These are phyloP conservation scores for Aspergillus puulaauensis DNA, from an alignment of 2,329 filamentous ascomycete species.

Conservation along the genomic window DNA sequence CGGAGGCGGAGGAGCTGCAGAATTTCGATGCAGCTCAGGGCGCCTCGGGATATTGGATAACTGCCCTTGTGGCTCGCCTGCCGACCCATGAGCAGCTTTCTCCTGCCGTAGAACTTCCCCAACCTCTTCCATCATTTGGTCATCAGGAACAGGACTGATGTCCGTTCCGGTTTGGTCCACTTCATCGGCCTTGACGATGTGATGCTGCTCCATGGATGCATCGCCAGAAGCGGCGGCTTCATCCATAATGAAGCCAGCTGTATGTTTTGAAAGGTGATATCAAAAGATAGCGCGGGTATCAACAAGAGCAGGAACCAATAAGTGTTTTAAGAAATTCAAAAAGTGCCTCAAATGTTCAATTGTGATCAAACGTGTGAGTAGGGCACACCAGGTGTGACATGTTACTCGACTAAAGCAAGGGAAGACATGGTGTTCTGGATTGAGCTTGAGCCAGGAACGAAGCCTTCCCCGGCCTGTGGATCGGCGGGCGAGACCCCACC, in stretches of 20 bases:
- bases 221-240: constrained; percentile 22
- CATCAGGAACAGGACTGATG: constrained; percentile 46
- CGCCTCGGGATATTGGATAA: constrained; percentile 24
- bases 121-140: constrained; percentile 43
- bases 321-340: background rate
- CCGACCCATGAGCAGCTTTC: constrained; percentile 22
- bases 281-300: background rate
- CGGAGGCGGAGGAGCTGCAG: constrained; percentile 42
- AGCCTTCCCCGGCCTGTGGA: constrained; percentile 9
- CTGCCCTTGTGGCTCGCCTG: constrained; percentile 14
- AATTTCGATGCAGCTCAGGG: constrained; percentile 39
- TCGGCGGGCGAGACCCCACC: constrained; percentile 7
- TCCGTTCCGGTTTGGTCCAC: constrained; percentile 49
- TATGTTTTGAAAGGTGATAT: background rate
- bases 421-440: constrained; percentile 11
- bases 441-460: constrained; percentile 5
- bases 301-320: background rate
- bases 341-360: background rate
- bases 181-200: constrained; percentile 51
- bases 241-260: constrained; percentile 25
- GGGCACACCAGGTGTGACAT: constrained; percentile 4
- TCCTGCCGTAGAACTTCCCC: constrained; percentile 39
- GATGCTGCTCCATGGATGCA: constrained; percentile 31
- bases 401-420: constrained; percentile 8
- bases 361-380: background rate